Base-by-base conservation (phyloP, 345 rosid species). In the Rubroshorea leprosula region DNA sequence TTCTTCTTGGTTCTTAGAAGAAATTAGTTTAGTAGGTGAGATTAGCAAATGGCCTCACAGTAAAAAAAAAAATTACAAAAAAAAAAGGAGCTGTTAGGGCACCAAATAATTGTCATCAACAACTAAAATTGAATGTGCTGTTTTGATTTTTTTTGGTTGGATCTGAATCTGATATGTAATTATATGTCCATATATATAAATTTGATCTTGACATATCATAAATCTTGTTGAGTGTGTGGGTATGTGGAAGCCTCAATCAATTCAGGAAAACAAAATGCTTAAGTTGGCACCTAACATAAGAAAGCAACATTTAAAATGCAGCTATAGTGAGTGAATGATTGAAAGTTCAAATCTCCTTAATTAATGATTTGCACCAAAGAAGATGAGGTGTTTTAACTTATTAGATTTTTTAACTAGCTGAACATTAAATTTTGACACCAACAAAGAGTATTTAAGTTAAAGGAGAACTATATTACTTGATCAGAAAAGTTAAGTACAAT, bases 171-270 rank as follows among this genome's bases (percentile, higher is more conserved):
- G 48, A 43, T 27, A 20, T 55, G n/a, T 44, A 5, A 7, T 55
- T 55, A 5, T n/a, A 52, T 6, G 24, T 8, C n/a, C n/a, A n/a
- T 6, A 35, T 35, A 20, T 5, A 1, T 54, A 2, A 4, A 16
- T 9, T 25, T 53, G 46, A 54, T 54, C 44, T 29, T 35, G 44
- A 38, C 58, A 35, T 38, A 8, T 55, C 18, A 38, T 25, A 52
- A 35, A 38, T 55, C 27, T 55, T 23, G 26, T 55, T 12, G 58
- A 35, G 21, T 21, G 12, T 31, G 47, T 55, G 35, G 1, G 21
- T 21, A 20, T 31, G 47, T 55, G 35, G 1, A 55, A 21, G 7
- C 46, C 26, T 19, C 58, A 55, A 55, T 55, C 47, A 55, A 55
- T 55, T 55, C 20, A 13, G 11, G 18, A 55, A 55, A 55, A 19